Percentiles rank a stretch among this genome's conserved stretches.
These are phyloP conservation scores for Furcasterigmium furcatum DNA, from an alignment of 2,329 filamentous ascomycete species.

Conservation along the genomic window DNA sequence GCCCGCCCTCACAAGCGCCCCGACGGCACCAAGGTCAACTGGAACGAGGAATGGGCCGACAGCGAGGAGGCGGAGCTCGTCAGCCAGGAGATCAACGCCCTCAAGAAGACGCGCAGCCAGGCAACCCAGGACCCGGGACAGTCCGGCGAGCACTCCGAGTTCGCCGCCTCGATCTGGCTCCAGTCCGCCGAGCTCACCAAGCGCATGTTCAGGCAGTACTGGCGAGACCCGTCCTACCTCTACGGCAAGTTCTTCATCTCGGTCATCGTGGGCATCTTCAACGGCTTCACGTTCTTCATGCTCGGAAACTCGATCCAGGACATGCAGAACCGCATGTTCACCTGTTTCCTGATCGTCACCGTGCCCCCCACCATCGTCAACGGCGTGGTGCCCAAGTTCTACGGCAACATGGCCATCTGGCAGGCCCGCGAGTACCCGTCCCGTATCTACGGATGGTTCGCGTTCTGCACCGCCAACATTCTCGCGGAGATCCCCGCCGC, in stretches of 20 bases:
- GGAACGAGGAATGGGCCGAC: conserved; percentile 72
- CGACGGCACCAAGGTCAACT: conserved; percentile 50
- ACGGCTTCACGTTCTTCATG: conserved; percentile 51
- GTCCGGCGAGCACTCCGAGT: conserved; percentile 38
- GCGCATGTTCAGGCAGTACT: conserved; percentile 69
- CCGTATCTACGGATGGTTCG: conserved; percentile 73
- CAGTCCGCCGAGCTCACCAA: conserved; percentile 67
- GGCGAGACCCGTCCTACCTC: conserved; percentile 72
- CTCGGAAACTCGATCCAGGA: conserved; percentile 36
- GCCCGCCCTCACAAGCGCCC: conserved; percentile 28
- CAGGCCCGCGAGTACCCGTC: conserved; percentile 69
- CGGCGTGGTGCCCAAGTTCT: conserved; percentile 72
- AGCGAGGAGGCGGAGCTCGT: conserved; percentile 59
- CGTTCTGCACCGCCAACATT: conserved; percentile 70
- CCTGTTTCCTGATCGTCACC: conserved; percentile 1
- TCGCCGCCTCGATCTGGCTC: conserved; percentile 59
- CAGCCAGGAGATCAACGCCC: conserved; percentile 60
- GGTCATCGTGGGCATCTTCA: conserved; percentile 72
- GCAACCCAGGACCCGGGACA: not conserved
- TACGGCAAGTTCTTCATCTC: conserved; percentile 74
- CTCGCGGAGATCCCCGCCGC: conserved; percentile 70
- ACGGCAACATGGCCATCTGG: conserved; percentile 68
- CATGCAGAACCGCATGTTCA: conserved; percentile 30
- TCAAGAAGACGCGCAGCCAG: conserved; percentile 34
- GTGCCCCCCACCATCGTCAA: conserved; percentile 71